Base-by-base conservation (phyloP, 2,329 filamentous ascomycete genomes). In the Aureobasidium melanogenum region DNA sequence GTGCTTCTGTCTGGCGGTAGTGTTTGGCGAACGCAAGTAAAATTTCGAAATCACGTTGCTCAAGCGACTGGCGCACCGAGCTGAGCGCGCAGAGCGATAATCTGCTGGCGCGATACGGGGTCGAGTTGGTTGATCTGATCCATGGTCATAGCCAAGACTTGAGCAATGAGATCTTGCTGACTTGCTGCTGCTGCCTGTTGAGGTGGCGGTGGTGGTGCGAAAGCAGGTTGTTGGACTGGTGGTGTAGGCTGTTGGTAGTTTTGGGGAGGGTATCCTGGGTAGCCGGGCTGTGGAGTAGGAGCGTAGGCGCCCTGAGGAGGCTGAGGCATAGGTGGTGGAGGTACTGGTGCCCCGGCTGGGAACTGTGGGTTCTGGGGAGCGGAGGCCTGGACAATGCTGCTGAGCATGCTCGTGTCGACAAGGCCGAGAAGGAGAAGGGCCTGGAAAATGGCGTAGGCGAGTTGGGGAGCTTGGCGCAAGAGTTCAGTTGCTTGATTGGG, bases 371-470 rank as follows among this genome's bases (percentile, higher is more conserved):
- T 61, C 47, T 67, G 67, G 48, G 74, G 71, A 34, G 71, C 72
- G 10, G 56, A 59, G 5, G 79, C 76, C 69, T 95, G 89, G 58
- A 97, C 82, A 32, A 97, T 89, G 5, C 88, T 87, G 64, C 87
- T 84, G 60, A 97, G 86, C 3, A 91, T 86, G 68, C 87, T 86
- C 15, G 90, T 88, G 62, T 94, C 93, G 61, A 97, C 91, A 10
- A 97, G 85, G 48, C 91, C 91, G 84, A 97, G 94, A 39, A 97
- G 84, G 2, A 97, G 84, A 10, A 97, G 82, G 26, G 92, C 89
- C 75, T 97, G 93, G 77, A 97, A 97, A 66, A 97, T 88, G 62
- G 94, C 94, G 69, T 96, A 97, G 5, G 90, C 86, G 47, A 99
- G 85, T 75, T 99, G 94, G 0, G 94, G 94, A 1, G 92, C 91